Evolutionary conservation across 768 basidiomycete species (phyloP).

Genomic region (Dentipellis sp.): DNA sequence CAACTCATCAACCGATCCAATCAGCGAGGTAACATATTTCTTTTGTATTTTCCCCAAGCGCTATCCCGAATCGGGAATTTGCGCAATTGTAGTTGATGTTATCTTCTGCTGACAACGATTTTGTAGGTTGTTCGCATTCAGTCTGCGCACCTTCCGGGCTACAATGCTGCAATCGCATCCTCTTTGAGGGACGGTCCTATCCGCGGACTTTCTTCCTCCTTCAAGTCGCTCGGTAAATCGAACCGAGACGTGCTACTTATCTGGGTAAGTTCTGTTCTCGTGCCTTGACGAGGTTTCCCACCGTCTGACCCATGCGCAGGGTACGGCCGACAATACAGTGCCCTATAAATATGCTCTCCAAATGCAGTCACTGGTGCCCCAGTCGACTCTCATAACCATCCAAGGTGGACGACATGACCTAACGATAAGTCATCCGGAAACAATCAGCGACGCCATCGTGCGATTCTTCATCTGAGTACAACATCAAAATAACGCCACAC

Average conservation of each 20-base stretch:
- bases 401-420: conserved; percentile 45
- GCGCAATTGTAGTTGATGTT: background rate
- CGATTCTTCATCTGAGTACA: conserved; percentile 6
- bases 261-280: conserved; percentile 36
- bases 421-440: conserved; percentile 14
- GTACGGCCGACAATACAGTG: conserved; percentile 51
- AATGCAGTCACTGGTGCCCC: conserved; percentile 36
- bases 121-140: conserved; percentile 64
- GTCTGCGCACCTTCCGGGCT: conserved; percentile 67
- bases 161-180: conserved; percentile 69
- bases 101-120: background rate
- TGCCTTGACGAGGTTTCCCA: background rate
- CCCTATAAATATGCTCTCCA: conserved; percentile 41
- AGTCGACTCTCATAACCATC: conserved; percentile 36
- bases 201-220: conserved; percentile 48
- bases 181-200: conserved; percentile 66
- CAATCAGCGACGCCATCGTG: conserved; percentile 7
- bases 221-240: conserved; percentile 38
- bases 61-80: no score
- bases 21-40: conserved; percentile 18
- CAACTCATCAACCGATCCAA: conserved; percentile 19
- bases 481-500: no score
- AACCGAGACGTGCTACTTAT: conserved; percentile 49
- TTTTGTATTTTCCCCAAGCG: no score
- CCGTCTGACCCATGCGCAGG: conserved; percentile 23